These are phyloP conservation scores for Alternaria hordeiaustralica DNA, from an alignment of 2,329 filamentous ascomycete species.

Conservation along the genomic window DNA sequence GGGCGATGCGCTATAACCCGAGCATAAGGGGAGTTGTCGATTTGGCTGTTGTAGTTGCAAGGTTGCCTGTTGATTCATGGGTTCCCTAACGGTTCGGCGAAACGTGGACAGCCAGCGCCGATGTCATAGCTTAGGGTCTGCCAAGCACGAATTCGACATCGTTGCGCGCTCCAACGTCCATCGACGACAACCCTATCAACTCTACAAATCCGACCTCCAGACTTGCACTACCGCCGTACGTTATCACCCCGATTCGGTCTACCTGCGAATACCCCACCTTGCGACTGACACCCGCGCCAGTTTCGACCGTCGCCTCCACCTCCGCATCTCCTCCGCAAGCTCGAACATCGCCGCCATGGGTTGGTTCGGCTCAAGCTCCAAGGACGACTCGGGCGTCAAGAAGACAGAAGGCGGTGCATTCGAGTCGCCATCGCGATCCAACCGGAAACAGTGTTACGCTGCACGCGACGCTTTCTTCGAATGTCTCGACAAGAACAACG, in stretches of 20 bases:
- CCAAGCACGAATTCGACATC: slow-evolving; percentile 27
- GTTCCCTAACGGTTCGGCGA: slow-evolving; percentile 19
- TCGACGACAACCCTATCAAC: background rate
- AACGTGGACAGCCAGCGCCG: slow-evolving; percentile 20
- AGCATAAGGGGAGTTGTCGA: slow-evolving; percentile 22
- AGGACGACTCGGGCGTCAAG: slow-evolving; percentile 43
- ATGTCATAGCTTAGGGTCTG: slow-evolving; percentile 25
- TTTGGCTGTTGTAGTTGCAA: slow-evolving; percentile 8
- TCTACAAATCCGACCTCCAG: background rate
- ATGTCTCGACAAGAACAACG: slow-evolving; percentile 82
- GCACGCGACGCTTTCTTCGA: slow-evolving; percentile 85
- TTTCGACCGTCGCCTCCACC: background rate
- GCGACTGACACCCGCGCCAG: slow-evolving; percentile 14
- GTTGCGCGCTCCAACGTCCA: slow-evolving; percentile 1
- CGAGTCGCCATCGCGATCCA: slow-evolving; percentile 83
- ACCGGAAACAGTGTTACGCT: slow-evolving; percentile 87
- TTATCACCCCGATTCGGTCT: background rate
- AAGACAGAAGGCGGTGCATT: slow-evolving; percentile 60
- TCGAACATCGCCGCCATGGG: slow-evolving; percentile 55
- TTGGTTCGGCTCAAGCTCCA: slow-evolving; percentile 56
- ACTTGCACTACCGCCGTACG: background rate
- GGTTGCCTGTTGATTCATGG: slow-evolving; percentile 26
- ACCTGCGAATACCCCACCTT: background rate
- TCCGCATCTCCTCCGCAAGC: slow-evolving; percentile 13
- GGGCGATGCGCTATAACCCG: slow-evolving; percentile 22